Evolutionary conservation across 768 basidiomycete genomes (phyloP).

Genomic region (Phylloporus rhodoxanthus): DNA sequence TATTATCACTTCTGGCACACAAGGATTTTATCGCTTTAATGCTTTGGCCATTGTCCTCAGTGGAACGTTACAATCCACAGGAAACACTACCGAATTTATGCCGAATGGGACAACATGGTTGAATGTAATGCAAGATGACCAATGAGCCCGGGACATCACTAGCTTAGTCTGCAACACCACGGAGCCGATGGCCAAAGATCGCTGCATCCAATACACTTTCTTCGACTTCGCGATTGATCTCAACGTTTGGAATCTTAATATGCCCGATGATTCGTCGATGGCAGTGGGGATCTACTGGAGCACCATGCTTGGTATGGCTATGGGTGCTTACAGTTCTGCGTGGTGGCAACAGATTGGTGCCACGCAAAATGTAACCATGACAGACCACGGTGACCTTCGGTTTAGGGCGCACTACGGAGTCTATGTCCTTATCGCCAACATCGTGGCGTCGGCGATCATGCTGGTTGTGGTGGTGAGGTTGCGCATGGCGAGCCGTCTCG

Average conservation of each 20-base stretch:
- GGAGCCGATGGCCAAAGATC: background rate
- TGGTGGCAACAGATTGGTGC: slow-evolving; percentile 39
- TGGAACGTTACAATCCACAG: slow-evolving; percentile 6
- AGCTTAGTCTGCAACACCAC: slow-evolving; percentile 10
- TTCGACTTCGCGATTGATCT: slow-evolving; percentile 1
- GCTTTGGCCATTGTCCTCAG: slow-evolving; percentile 8
- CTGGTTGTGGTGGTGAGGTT: background rate
- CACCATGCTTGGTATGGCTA: slow-evolving; percentile 1
- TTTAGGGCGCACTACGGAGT: background rate
- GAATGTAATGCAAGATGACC: slow-evolving; percentile 6
- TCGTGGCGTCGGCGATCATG: slow-evolving; percentile 2
- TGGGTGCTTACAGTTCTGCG: slow-evolving; percentile 8
- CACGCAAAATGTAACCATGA: slow-evolving; percentile 27
- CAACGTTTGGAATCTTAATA: background rate
- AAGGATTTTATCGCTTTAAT: slow-evolving; percentile 1
- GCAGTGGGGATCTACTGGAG: slow-evolving; percentile 2
- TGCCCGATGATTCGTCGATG: background rate
- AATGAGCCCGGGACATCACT: slow-evolving; percentile 17
- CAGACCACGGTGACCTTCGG: background rate
- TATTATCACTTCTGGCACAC: background rate
- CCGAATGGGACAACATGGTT: slow-evolving; percentile 13
- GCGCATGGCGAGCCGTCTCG: background rate
- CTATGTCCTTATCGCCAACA: slow-evolving; percentile 2
- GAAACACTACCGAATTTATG: slow-evolving; percentile 8
- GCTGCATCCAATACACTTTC: background rate